These are phyloP conservation scores for Coemansia sp. DNA, from an alignment of 192 early-diverging fungal species.

Conservation along the genomic window DNA sequence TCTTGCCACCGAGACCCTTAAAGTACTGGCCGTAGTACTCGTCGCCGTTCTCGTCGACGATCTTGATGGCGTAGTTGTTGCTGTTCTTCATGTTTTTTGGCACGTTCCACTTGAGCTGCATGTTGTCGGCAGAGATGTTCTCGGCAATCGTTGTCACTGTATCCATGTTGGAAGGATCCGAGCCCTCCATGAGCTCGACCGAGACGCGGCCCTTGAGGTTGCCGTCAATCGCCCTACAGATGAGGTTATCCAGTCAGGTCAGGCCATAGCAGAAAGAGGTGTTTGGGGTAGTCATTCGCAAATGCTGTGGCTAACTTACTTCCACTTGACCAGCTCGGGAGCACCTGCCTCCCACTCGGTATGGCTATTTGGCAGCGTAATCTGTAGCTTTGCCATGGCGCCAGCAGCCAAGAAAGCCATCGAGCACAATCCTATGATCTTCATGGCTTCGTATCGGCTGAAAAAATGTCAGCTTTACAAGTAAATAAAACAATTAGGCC, in stretches of 20 bases:
- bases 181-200: constrained; percentile 53
- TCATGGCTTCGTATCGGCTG: constrained; percentile 2
- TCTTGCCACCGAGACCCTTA: constrained; percentile 30
- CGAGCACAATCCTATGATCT: constrained; percentile 12
- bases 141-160: constrained; percentile 49
- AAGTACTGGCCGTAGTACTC: constrained; percentile 52
- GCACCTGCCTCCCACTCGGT: constrained; percentile 46
- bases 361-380: constrained; percentile 46
- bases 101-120: constrained; percentile 39
- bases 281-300: not conserved
- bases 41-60: constrained; percentile 49
- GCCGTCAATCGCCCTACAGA: constrained; percentile 29
- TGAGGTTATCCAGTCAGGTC: not conserved
- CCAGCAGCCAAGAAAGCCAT: constrained; percentile 22
- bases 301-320: constrained; percentile 22
- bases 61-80: constrained; percentile 49
- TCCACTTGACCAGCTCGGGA: constrained; percentile 43
- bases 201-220: constrained; percentile 35
- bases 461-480: not conserved
- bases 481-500: not conserved
- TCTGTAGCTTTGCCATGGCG: constrained; percentile 39
- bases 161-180: constrained; percentile 35
- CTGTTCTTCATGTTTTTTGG: constrained; percentile 41
- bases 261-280: not conserved
- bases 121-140: constrained; percentile 33